Percentiles rank a stretch among this genome's conserved stretches.
phyloP scores from a whole-genome alignment of 2,329 filamentous ascomycete species.

The Canariomyces notabilis region DNA sequence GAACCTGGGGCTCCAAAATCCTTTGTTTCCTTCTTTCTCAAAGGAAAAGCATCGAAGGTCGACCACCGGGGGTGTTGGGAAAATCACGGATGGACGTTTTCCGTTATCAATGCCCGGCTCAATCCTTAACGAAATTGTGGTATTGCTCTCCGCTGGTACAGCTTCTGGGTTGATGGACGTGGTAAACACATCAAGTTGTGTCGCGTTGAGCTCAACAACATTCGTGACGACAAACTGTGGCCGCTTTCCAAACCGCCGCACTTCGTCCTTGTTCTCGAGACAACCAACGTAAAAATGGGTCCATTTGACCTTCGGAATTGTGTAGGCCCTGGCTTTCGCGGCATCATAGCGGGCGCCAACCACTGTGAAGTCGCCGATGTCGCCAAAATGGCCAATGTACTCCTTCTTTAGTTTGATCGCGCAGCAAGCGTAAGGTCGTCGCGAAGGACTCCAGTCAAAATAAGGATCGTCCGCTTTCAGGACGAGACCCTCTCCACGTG shows the following conservation, averaged over 20 bases:
- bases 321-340: constrained; percentile 52
- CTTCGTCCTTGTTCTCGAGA: constrained; percentile 60
- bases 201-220: constrained; percentile 50
- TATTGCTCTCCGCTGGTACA: constrained; percentile 36
- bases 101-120: constrained; percentile 40
- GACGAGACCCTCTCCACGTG: constrained; percentile 71
- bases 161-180: constrained; percentile 41
- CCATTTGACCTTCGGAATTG: constrained; percentile 57
- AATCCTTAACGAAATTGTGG: constrained; percentile 41
- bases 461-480: constrained; percentile 78
- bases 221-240: constrained; percentile 65
- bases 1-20: constrained; percentile 72
- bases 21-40: constrained; percentile 62
- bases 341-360: constrained; percentile 70
- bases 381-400: constrained; percentile 72
- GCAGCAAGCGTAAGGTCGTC: constrained; percentile 38
- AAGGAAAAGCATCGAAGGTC: constrained; percentile 79
- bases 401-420: constrained; percentile 87
- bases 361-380: constrained; percentile 77
- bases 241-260: constrained; percentile 43
- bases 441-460: constrained; percentile 48
- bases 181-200: constrained; percentile 48
- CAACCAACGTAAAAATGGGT: constrained; percentile 80
- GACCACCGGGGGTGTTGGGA: constrained; percentile 68
- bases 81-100: constrained; percentile 48